Percentiles rank a stretch among this genome's conserved stretches.
These are phyloP conservation scores for Tylopilus vinaceipallidus DNA, from an alignment of 768 basidiomycete species.

Conservation along the genomic window DNA sequence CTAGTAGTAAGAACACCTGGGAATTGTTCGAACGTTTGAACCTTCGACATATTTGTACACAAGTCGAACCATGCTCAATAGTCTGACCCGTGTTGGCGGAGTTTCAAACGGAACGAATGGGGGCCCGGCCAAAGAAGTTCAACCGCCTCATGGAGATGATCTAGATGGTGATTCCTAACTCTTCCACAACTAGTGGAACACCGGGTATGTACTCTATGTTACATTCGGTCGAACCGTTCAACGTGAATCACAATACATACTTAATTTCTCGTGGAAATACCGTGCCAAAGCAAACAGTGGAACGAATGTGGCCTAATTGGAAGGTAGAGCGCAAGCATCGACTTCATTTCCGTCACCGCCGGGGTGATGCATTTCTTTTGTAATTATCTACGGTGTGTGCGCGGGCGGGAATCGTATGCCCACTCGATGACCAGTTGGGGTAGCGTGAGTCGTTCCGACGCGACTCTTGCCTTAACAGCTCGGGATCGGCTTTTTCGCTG, in stretches of 20 bases:
- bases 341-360: slow-evolving; percentile 37
- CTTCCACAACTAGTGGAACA: background rate
- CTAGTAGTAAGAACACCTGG: slow-evolving; percentile 7
- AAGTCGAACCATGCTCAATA: slow-evolving; percentile 2
- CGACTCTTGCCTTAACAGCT: slow-evolving; percentile 21
- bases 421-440: slow-evolving; percentile 18
- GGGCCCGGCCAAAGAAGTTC: too few relatives aligned
- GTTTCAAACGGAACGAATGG: slow-evolving; percentile 5
- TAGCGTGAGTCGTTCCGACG: slow-evolving; percentile 20
- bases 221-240: slow-evolving; percentile 8
- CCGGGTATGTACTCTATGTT: slow-evolving; percentile 9
- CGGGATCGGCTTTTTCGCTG: slow-evolving; percentile 28
- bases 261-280: slow-evolving; percentile 7
- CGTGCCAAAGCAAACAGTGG: slow-evolving; percentile 2
- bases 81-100: slow-evolving; percentile 4
- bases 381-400: slow-evolving; percentile 36
- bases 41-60: slow-evolving; percentile 16
- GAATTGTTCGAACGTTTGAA: slow-evolving; percentile 12
- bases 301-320: slow-evolving; percentile 12
- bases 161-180: too few relatives aligned
- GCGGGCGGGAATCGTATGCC: slow-evolving; percentile 24
- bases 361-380: slow-evolving; percentile 41
- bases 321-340: slow-evolving; percentile 2
- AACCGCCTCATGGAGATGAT: too few relatives aligned
- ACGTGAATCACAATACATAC: slow-evolving; percentile 19